Percentiles rank a stretch among this genome's conserved stretches.
Evolutionary conservation across 805 yeast species (phyloP).

Genomic region (Maudiozyma bulderi): DNA sequence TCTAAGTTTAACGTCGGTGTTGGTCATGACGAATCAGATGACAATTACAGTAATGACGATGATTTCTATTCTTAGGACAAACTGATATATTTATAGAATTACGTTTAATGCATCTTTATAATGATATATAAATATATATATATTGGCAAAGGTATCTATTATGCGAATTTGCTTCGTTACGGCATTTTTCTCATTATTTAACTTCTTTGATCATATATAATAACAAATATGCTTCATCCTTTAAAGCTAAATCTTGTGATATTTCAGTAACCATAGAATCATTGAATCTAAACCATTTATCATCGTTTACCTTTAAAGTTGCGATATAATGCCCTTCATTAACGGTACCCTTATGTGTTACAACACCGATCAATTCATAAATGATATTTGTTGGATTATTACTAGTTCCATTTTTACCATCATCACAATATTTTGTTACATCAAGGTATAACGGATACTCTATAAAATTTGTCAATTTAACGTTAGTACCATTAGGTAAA

Average conservation of each 20-base stretch:
- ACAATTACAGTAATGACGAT: constrained; percentile 34
- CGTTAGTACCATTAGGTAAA: constrained; percentile 33
- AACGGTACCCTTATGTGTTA: constrained; percentile 85
- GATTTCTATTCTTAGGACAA: constrained; percentile 39
- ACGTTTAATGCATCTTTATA: background rate
- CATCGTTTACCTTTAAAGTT: constrained; percentile 58
- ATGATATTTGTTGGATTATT: constrained; percentile 32
- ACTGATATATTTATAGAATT: background rate
- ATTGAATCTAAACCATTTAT: constrained; percentile 85
- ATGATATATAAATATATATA: background rate
- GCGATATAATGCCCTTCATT: constrained; percentile 94
- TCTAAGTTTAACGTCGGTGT: constrained; percentile 28
- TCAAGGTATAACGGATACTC: constrained; percentile 65
- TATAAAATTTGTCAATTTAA: constrained; percentile 70
- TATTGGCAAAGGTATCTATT: background rate
- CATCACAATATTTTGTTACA: constrained; percentile 47
- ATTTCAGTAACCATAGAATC: constrained; percentile 73
- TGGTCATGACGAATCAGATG: constrained; percentile 33
- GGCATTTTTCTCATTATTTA: constrained; percentile 6
- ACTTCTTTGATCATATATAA: constrained; percentile 44
- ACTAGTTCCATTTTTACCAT: constrained; percentile 5
- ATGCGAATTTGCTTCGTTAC: background rate
- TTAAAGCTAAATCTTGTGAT: constrained; percentile 52
- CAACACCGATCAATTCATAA: constrained; percentile 79
- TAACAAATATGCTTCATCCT: constrained; percentile 70